Conservation (phyloP, 1,139 yeast species). For the Lodderomyces margitis region DNA sequence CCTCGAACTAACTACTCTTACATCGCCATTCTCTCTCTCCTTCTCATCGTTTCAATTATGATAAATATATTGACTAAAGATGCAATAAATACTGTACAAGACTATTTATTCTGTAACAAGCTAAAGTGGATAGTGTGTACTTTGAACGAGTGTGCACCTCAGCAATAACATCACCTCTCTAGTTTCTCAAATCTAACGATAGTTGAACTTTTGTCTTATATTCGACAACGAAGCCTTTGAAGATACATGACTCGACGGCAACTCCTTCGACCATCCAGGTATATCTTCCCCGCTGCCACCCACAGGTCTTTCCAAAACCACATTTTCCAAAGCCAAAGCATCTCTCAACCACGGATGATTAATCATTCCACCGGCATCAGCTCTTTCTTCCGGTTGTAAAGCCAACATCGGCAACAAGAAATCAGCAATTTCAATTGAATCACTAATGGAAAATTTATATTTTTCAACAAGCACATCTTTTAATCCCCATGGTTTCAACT, state of each 20-base stretch:
- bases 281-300: conserved; percentile 72
- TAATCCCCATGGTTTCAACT: conserved; percentile 50
- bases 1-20: too few relatives aligned
- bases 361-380: conserved; percentile 80
- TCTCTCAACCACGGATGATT: conserved; percentile 77
- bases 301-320: conserved; percentile 53
- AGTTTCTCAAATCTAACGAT: too few relatives aligned
- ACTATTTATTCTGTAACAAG: too few relatives aligned
- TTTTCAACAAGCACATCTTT: conserved; percentile 50
- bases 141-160: too few relatives aligned
- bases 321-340: conserved; percentile 58
- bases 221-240: background rate
- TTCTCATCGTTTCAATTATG: background rate
- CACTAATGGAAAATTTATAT: conserved; percentile 58
- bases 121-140: too few relatives aligned
- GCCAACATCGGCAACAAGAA: conserved; percentile 73
- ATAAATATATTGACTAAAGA: background rate
- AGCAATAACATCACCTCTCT: too few relatives aligned
- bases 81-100: background rate
- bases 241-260: conserved; percentile 9
- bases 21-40: too few relatives aligned
- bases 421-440: conserved; percentile 56
- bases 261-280: conserved; percentile 65
- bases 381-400: conserved; percentile 65
- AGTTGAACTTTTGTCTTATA: background rate